Conservation (phyloP, 83 land plant genomes). For the Picea engelmannii region DNA sequence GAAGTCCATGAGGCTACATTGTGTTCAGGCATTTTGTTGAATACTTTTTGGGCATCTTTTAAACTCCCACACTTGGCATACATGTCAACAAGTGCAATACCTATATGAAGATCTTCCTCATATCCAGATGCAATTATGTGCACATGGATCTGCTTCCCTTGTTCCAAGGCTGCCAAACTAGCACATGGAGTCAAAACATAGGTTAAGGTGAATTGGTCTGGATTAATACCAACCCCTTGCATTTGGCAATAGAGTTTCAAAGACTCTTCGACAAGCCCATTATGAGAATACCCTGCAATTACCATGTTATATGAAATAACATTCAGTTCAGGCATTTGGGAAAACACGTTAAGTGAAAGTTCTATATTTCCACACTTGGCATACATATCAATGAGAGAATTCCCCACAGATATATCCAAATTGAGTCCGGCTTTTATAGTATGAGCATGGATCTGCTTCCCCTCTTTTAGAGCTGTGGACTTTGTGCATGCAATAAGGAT, state of each 20-base stretch:
- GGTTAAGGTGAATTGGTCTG: conserved; percentile 22
- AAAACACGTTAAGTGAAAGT: conserved; percentile 35
- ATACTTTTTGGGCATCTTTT: conserved; percentile 24
- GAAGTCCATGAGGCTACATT: conserved; percentile 40
- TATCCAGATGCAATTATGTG: conserved; percentile 9
- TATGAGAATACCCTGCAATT: conserved; percentile 46
- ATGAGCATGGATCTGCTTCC: conserved; percentile 50
- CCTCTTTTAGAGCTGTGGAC: conserved; percentile 32
- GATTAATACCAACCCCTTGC: conserved; percentile 17
- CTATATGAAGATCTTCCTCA: conserved; percentile 26
- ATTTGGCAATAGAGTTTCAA: conserved; percentile 23
- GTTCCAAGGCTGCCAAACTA: conserved; percentile 27
- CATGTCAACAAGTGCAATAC: conserved; percentile 44
- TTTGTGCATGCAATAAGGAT: conserved; percentile 47
- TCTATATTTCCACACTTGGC: conserved; percentile 45
- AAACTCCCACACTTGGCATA: conserved; percentile 43
- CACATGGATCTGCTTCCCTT: conserved; percentile 24
- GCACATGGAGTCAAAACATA: conserved; percentile 43
- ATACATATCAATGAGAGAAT: conserved; percentile 54
- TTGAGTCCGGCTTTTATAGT: conserved; percentile 19
- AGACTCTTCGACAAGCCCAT: conserved; percentile 41
- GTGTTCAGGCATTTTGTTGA: conserved; percentile 30
- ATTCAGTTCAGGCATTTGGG: conserved; percentile 40
- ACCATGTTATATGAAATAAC: conserved; percentile 63
- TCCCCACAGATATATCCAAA: conserved; percentile 42